Base-by-base conservation (phyloP, 2,329 filamentous ascomycete genomes). In the Neurospora sp. region DNA sequence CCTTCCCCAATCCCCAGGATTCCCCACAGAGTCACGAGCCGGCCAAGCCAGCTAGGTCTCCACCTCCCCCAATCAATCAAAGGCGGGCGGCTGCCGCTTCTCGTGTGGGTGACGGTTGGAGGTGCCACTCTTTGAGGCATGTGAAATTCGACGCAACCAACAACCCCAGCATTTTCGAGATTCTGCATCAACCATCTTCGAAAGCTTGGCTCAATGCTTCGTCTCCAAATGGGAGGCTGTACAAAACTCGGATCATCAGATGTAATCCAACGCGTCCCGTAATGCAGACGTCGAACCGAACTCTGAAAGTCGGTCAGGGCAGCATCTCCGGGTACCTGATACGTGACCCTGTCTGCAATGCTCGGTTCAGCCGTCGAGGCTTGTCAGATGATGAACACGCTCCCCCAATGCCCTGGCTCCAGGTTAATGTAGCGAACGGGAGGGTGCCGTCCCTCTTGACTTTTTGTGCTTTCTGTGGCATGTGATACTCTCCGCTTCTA, bases 11-110 rank as follows among this genome's bases (percentile, higher is more conserved):
- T 10, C 67, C 58, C 66, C 72, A 68, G 67, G 66, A 11, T 73
- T 74, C 73, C 72, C 73, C 72, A 73, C 68, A 71, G 68, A 40
- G 71, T 73, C 73, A 73, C 69, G 68, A 70, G 72, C 62, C 69
- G 58, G 36, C 52, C 52, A 62, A 58, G 28, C 52, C 52, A 33
- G 13, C 8, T 33, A 62, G 52, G 1, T 62, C 28, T 23, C 52
- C 52, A 62, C 15, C 28, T 62, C 52, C 23, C 23, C 52, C 52
- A 33, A 62, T 33, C 19, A 17, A 10, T 10, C 13, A 7, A 9
- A 17, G 13, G 52, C 23, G 52, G 52, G 52, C 15, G 23, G 23
- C 15, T 62, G 52, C 52, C 23, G 46, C 52, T 62, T 62, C 52
- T 62, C 23, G 52, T 62, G 52, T 62, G 52, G 28, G 52, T 62